Base-by-base conservation (phyloP, 306 rosid species). In the Alnus glutinosa region DNA sequence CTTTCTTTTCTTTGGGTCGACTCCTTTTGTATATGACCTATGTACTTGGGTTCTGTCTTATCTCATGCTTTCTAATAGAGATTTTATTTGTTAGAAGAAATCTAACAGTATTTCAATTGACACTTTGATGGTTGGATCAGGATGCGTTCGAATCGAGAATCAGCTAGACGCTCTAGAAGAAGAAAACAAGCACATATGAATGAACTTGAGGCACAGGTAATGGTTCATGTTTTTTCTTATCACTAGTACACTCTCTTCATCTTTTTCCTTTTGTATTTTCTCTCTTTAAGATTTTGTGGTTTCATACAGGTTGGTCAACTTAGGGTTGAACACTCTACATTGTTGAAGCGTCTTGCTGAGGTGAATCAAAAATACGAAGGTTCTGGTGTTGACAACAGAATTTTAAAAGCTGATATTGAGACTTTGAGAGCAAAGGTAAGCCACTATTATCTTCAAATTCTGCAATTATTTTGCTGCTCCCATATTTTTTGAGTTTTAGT, bases 131-230 rank as follows among this genome's bases (percentile, higher is more conserved):
- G 81, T 82, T 67, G 79, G 80, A 79, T 75, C 79, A 89, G 92
- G 88, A 89, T 89, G 92, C 73, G 84, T 61, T 89, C 92, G 7
- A 89, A 89, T 78, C 82, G 92, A 70, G 92, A 89, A 83, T 89
- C 92, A 67, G 92, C 92, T 28, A 84, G 92, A 84, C 92, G 92
- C 77, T 89, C 92, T 2, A 86, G 92, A 80, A 81, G 92, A 69
- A 83, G 88, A 80, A 89, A 89, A 74, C 92, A 89, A 80, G 92
- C 90, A 55, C 92, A 89, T 77, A 79, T 84, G 92, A 80, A 44
- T 79, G 92, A 89, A 57, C 88, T 89, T 69, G 92, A 86, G 81
- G 73, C 87, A 66, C 92, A 89, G 92, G 92, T 89, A 64, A 37
- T 32, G 79, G 75, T 68, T 83, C 72, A 58, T 76, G 71, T 66